phyloP scores from a whole-genome alignment of 495 filamentous ascomycete species.

The Parathielavia appendiculata region DNA sequence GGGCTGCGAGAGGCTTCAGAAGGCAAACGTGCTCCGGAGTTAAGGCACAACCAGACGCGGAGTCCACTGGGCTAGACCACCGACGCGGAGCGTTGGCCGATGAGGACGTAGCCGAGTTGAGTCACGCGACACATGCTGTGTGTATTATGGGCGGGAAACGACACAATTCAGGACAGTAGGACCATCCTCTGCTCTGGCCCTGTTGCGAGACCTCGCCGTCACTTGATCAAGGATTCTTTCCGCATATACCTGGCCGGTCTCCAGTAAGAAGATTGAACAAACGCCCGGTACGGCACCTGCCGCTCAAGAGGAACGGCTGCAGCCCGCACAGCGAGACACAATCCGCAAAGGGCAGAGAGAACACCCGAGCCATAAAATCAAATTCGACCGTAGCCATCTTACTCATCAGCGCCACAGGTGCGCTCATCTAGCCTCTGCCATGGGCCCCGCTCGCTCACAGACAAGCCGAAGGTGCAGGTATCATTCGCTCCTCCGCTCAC shows the following conservation, averaged over 20 bases:
- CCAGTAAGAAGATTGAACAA: too few relatives aligned
- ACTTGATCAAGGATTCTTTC: too few relatives aligned
- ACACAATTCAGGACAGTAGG: neutral
- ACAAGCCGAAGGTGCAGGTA: neutral
- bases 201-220: too few relatives aligned
- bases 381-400: conserved; percentile 14
- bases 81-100: neutral
- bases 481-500: neutral
- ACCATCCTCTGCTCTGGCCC: too few relatives aligned
- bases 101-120: conserved; percentile 4
- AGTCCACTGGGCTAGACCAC: neutral
- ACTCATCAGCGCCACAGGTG: neutral
- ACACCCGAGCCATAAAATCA: neutral
- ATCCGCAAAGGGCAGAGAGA: neutral
- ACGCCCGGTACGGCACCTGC: too few relatives aligned
- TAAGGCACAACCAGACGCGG: neutral
- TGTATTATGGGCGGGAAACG: neutral
- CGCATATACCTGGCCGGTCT: too few relatives aligned
- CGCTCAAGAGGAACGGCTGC: neutral
- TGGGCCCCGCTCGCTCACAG: neutral
- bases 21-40: neutral
- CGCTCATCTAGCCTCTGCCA: neutral
- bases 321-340: too few relatives aligned
- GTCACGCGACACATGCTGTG: neutral
- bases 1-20: neutral